Evolutionary conservation across 257 asterid species (phyloP).

Genomic region (Gynochthodes officinalis): DNA sequence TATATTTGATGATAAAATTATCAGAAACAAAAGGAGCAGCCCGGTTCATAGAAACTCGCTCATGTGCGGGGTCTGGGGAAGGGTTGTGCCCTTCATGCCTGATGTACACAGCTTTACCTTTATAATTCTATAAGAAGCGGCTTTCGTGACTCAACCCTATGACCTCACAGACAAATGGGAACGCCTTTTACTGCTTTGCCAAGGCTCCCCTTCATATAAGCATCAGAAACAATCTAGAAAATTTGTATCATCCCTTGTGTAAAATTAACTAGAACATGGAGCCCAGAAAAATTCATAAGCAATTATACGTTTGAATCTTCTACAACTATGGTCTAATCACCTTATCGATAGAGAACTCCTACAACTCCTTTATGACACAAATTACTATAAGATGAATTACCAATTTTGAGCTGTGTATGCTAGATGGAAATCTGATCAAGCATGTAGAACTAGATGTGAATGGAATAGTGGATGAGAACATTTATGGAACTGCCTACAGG

Average conservation of each 20-base stretch:
- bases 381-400: neutral
- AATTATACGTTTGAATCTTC: neutral
- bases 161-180: too few relatives aligned
- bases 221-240: neutral
- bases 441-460: neutral
- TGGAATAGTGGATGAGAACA: neutral
- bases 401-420: neutral
- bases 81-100: too few relatives aligned
- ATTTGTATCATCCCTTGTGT: neutral
- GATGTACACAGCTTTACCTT: too few relatives aligned
- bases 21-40: too few relatives aligned
- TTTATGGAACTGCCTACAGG: neutral
- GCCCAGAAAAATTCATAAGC: neutral
- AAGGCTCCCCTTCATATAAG: too few relatives aligned
- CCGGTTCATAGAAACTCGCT: too few relatives aligned
- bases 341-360: neutral
- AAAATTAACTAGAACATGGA: neutral
- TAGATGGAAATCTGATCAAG: neutral
- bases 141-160: too few relatives aligned
- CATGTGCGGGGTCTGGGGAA: too few relatives aligned
- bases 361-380: neutral
- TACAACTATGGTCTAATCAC: neutral
- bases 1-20: too few relatives aligned
- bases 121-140: too few relatives aligned
- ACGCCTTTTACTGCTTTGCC: too few relatives aligned